phyloP scores from a whole-genome alignment of 768 basidiomycete species.

The Albatrellus ellisii region DNA sequence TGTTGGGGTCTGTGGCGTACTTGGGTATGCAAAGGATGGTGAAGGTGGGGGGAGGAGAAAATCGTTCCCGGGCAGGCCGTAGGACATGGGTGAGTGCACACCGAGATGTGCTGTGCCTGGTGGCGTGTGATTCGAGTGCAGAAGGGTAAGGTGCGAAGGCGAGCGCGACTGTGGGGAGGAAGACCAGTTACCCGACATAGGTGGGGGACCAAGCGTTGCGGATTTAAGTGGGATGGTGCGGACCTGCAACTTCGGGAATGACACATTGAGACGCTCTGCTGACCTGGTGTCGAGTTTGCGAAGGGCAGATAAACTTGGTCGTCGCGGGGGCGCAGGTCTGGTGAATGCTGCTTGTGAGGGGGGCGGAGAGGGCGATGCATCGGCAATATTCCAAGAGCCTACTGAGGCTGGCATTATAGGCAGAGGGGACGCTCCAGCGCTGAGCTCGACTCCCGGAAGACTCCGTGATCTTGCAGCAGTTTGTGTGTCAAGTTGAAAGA shows the following conservation, averaged over 20 bases:
- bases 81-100: slow-evolving; percentile 21
- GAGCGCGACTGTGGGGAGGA: slow-evolving; percentile 26
- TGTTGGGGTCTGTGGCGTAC: slow-evolving; percentile 23
- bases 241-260: slow-evolving; percentile 45
- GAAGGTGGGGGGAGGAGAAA: slow-evolving; percentile 20
- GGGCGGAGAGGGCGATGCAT: slow-evolving; percentile 41
- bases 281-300: slow-evolving; percentile 49
- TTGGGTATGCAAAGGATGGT: slow-evolving; percentile 16
- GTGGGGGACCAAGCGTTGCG: slow-evolving; percentile 43
- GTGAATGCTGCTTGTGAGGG: slow-evolving; percentile 49
- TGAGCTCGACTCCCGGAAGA: slow-evolving; percentile 46
- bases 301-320: slow-evolving; percentile 52
- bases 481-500: slow-evolving; percentile 58
- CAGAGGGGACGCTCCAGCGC: slow-evolving; percentile 29
- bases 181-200: slow-evolving; percentile 17
- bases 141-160: slow-evolving; percentile 47
- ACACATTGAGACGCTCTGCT: slow-evolving; percentile 30
- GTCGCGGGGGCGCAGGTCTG: slow-evolving; percentile 35
- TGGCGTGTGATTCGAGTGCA: slow-evolving; percentile 46
- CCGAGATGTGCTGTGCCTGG: slow-evolving; percentile 37
- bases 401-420: slow-evolving; percentile 42
- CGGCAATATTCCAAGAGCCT: slow-evolving; percentile 25
- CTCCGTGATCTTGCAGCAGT: slow-evolving; percentile 36
- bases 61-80: slow-evolving; percentile 26
- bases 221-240: slow-evolving; percentile 39